phyloP scores from a whole-genome alignment of 2,329 filamentous ascomycete genomes.

The Drechslerella dactyloides region DNA sequence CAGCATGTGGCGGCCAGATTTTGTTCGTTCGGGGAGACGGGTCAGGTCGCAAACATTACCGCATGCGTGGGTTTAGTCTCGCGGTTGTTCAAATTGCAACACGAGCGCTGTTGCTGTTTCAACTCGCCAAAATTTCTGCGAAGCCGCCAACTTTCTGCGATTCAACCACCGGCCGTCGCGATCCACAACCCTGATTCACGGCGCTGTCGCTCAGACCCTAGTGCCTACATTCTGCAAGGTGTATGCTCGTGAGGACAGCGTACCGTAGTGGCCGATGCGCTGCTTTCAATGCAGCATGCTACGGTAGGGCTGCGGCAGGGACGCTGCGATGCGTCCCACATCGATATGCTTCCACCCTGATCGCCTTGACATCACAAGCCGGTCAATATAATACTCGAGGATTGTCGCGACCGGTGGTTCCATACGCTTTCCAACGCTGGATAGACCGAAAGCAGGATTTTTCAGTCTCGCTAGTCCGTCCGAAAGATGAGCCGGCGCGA shows the following conservation, averaged over 20 bases:
- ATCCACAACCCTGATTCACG: constrained; percentile 8
- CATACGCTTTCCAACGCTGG: background rate
- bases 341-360: constrained; percentile 10
- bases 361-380: background rate
- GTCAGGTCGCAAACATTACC: too few species aligned
- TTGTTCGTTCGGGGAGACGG: too few species aligned
- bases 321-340: constrained; percentile 3
- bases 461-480: constrained; percentile 12
- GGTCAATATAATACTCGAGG: constrained; percentile 2
- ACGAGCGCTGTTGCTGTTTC: too few species aligned
- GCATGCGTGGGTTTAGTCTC: too few species aligned
- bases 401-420: background rate
- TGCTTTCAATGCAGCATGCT: constrained; percentile 30
- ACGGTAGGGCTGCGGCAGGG: constrained; percentile 11
- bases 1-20: too few species aligned
- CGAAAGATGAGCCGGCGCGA: background rate
- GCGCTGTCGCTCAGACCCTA: constrained; percentile 15
- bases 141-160: background rate
- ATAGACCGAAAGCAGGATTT: constrained; percentile 12
- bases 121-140: constrained; percentile 7
- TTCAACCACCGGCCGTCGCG: background rate
- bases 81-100: too few species aligned
- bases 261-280: constrained; percentile 36
- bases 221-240: constrained; percentile 11
- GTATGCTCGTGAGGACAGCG: constrained; percentile 45